A percentile compares a stretch with the other conserved stretches of the same genome.
Conservation (phyloP, 2,329 filamentous ascomycete genomes). For the Sodiomyces alkalinus region DNA sequence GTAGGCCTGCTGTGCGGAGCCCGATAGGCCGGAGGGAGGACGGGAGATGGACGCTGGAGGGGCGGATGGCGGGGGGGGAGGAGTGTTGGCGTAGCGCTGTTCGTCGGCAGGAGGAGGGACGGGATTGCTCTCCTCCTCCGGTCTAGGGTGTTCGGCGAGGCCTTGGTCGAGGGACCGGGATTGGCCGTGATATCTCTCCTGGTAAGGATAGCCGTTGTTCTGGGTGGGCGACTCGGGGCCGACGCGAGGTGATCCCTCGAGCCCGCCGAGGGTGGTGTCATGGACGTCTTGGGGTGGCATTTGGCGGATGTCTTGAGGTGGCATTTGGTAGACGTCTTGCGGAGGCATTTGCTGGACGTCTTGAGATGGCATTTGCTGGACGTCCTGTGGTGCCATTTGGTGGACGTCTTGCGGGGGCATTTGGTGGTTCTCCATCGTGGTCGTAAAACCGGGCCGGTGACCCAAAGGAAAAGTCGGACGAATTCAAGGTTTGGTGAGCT, state of each 20-base stretch:
- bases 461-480: conserved; percentile 30
- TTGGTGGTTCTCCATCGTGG: conserved; percentile 32
- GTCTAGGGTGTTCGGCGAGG: conserved; percentile 20
- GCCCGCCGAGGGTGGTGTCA: conserved; percentile 34
- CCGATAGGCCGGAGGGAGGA: conserved; percentile 39
- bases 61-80: conserved; percentile 23
- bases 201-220: conserved; percentile 14
- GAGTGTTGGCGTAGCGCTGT: conserved; percentile 27
- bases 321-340: no score
- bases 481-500: conserved; percentile 32
- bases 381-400: no score
- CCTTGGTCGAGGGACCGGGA: conserved; percentile 36
- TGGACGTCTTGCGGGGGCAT: conserved; percentile 18
- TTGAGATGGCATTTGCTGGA: no score
- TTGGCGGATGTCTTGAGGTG: no score
- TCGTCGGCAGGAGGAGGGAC: no score
- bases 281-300: conserved; percentile 1
- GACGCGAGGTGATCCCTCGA: conserved; percentile 31
- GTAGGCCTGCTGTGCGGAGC: conserved; percentile 19
- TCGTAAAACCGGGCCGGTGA: conserved; percentile 37
- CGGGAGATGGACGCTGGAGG: conserved; percentile 30
- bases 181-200: conserved; percentile 24
- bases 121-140: no score
- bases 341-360: no score
- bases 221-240: conserved; percentile 9